Evolutionary conservation across 371 early-diverging fungal species (phyloP).

Genomic region (Saksenaea oblongispora): DNA sequence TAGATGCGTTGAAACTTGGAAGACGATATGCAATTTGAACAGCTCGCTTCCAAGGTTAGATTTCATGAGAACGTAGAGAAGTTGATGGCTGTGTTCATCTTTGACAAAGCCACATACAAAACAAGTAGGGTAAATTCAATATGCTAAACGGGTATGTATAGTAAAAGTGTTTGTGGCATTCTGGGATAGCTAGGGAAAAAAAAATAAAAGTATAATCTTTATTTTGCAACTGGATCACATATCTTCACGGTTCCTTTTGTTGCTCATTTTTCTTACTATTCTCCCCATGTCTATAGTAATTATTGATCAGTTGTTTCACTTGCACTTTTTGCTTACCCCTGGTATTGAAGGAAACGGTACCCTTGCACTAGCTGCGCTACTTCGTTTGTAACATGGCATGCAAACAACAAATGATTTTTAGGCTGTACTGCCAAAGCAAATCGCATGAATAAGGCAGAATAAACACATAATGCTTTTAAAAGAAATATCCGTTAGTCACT

Average conservation of each 20-base stretch:
- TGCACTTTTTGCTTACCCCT: conserved; percentile 45
- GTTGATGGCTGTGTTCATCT: no score
- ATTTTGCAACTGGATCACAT: neutral
- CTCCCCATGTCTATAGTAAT: conserved; percentile 18
- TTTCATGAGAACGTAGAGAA: no score
- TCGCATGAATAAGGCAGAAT: conserved; percentile 93
- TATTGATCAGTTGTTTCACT: neutral
- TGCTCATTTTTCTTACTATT: conserved; percentile 35
- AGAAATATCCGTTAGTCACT: neutral
- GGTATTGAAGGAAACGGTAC: conserved; percentile 78
- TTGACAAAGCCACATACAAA: neutral
- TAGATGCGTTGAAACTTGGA: no score
- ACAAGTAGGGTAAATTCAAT: no score
- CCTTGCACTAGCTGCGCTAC: conserved; percentile 85
- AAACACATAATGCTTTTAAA: conserved; percentile 63
- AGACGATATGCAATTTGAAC: no score
- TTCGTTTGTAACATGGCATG: conserved; percentile 93
- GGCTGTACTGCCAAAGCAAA: conserved; percentile 95
- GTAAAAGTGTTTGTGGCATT: no score
- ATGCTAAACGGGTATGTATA: no score
- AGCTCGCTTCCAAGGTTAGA: no score
- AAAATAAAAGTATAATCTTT: conserved; percentile 10
- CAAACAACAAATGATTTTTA: conserved; percentile 87
- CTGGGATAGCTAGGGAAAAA: no score
- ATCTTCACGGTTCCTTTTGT: conserved; percentile 16